Conservation (phyloP, 768 basidiomycete genomes). For the Suillus brevipes region DNA sequence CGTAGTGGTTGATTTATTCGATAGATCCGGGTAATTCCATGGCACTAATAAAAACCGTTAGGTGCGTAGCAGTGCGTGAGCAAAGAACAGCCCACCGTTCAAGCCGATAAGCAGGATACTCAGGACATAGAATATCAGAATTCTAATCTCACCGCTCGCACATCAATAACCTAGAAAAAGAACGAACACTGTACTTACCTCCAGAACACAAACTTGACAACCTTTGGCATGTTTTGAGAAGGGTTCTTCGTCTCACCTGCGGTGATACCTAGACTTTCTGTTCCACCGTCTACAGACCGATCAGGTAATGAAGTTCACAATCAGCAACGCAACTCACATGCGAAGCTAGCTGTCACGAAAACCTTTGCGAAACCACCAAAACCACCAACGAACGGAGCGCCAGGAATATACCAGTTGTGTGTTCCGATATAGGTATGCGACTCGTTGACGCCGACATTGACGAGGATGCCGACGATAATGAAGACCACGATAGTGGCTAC, state of each 20-base stretch:
- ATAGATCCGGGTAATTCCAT: conserved; percentile 74
- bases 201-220: conserved; percentile 92
- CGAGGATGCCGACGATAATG: conserved; percentile 75
- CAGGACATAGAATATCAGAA: conserved; percentile 78
- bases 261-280: conserved; percentile 89
- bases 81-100: conserved; percentile 54
- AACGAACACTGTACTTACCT: conserved; percentile 40
- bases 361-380: conserved; percentile 80
- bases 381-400: conserved; percentile 81
- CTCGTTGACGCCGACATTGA: conserved; percentile 77
- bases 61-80: conserved; percentile 3
- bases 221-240: conserved; percentile 79
- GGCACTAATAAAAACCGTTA: conserved; percentile 47
- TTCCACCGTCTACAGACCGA: conserved; percentile 63
- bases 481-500: conserved; percentile 76
- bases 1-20: conserved; percentile 67
- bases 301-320: conserved; percentile 5
- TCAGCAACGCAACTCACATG: conserved; percentile 49
- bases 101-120: conserved; percentile 80
- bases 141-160: conserved; percentile 43
- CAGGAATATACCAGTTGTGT: conserved; percentile 72
- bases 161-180: background rate
- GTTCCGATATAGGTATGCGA: conserved; percentile 68
- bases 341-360: conserved; percentile 86
- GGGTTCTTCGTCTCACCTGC: conserved; percentile 92